These are phyloP conservation scores for Brassica cretica DNA, from an alignment of 345 rosid species.

Conservation along the genomic window DNA sequence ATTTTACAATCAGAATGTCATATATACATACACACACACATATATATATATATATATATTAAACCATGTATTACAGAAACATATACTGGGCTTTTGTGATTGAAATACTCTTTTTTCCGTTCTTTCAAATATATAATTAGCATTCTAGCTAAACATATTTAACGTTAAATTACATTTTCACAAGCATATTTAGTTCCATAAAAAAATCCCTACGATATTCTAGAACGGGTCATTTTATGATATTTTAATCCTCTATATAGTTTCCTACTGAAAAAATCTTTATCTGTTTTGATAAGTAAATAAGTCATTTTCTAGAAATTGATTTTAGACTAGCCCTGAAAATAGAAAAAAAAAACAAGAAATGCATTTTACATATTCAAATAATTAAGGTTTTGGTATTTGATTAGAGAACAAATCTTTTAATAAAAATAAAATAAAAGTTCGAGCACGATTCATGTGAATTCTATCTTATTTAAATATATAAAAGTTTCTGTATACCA, in stretches of 20 bases:
- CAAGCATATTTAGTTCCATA: not conserved
- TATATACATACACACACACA: not conserved
- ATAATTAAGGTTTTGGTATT: not conserved
- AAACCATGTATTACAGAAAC: not conserved
- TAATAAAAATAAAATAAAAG: not conserved
- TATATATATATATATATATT: not conserved
- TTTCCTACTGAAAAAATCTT: not conserved
- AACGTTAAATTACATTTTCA: not conserved
- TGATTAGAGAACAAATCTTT: not conserved
- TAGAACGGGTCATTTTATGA: not conserved
- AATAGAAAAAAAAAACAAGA: not conserved
- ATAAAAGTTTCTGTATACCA: not conserved
- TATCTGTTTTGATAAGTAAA: not conserved
- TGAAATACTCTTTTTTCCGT: not conserved
- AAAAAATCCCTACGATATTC: not conserved
- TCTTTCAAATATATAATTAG: constrained; percentile 2
- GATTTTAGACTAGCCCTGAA: constrained; percentile 2
- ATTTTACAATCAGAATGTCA: not conserved
- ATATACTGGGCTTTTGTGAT: not conserved
- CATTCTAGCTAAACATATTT: not conserved
- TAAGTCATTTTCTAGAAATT: not conserved
- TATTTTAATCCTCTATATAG: not conserved
- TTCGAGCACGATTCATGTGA: constrained; percentile 20
- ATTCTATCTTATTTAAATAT: not conserved
- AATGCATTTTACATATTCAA: not conserved